These are phyloP conservation scores for Arthrocladium fulminans DNA, from an alignment of 2,329 filamentous ascomycete species.

Conservation along the genomic window DNA sequence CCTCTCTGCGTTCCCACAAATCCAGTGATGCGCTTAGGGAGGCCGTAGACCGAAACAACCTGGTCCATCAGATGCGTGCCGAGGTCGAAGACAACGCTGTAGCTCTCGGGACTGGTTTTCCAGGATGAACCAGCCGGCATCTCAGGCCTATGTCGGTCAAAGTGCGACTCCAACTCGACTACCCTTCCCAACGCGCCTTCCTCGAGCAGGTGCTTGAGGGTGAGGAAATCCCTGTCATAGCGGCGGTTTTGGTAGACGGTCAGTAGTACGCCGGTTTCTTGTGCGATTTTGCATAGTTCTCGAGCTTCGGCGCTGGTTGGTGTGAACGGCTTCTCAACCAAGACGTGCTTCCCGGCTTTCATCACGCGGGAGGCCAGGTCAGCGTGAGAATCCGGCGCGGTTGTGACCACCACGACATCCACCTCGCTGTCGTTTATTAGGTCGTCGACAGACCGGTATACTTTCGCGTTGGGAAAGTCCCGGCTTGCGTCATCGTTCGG, in stretches of 20 bases:
- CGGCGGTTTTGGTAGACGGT: slow-evolving; percentile 70
- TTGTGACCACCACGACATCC: slow-evolving; percentile 62
- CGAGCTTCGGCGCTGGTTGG: slow-evolving; percentile 60
- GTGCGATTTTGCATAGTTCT: slow-evolving; percentile 50
- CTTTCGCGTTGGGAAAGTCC: slow-evolving; percentile 57
- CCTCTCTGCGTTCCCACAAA: slow-evolving; percentile 59
- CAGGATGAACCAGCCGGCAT: slow-evolving; percentile 47
- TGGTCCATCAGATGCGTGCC: slow-evolving; percentile 72
- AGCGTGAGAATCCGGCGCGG: slow-evolving; percentile 64
- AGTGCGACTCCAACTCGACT: slow-evolving; percentile 70
- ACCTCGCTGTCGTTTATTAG: slow-evolving; percentile 58
- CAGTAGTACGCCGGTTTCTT: slow-evolving; percentile 44
- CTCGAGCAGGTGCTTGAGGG: slow-evolving; percentile 54
- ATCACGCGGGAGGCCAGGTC: slow-evolving; percentile 55
- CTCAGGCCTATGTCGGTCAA: slow-evolving; percentile 61
- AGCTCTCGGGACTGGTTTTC: slow-evolving; percentile 60
- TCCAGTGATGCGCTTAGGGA: slow-evolving; percentile 58
- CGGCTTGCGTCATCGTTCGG: slow-evolving; percentile 56
- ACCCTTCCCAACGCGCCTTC: slow-evolving; percentile 58
- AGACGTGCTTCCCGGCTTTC: slow-evolving; percentile 42
- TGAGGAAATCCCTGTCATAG: slow-evolving; percentile 70
- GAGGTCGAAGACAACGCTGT: slow-evolving; percentile 63
- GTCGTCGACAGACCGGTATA: slow-evolving; percentile 54
- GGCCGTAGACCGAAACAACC: slow-evolving; percentile 59
- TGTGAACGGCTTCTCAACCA: slow-evolving; percentile 78